Evolutionary conservation across 805 yeast species (phyloP).

Genomic region (Ogataea pignaliae): DNA sequence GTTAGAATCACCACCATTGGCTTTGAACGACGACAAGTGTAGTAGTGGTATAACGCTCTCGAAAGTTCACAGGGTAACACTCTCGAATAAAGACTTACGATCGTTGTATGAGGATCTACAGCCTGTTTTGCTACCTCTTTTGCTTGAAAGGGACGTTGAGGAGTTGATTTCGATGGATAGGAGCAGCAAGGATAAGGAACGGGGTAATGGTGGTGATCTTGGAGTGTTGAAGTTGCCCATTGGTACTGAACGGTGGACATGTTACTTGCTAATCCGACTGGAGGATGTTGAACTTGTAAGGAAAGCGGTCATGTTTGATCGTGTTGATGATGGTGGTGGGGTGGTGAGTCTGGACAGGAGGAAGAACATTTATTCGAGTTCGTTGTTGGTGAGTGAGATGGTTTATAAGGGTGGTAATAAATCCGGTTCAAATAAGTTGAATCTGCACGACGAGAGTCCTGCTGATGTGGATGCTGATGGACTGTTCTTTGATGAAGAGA

Average conservation of each 20-base stretch:
- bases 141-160: conserved; percentile 18
- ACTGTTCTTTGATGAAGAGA: conserved; percentile 14
- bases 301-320: background rate
- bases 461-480: background rate
- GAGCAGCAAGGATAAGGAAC: background rate
- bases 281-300: conserved; percentile 17
- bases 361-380: background rate
- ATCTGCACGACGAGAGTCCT: background rate
- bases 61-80: conserved; percentile 17
- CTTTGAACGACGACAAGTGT: conserved; percentile 1
- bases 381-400: too few species aligned
- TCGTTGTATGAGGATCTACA: conserved; percentile 17
- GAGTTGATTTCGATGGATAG: conserved; percentile 15
- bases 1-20: conserved; percentile 3
- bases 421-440: background rate
- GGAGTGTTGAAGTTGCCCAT: conserved; percentile 16
- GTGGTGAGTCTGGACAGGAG: background rate
- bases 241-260: conserved; percentile 23
- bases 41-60: conserved; percentile 5
- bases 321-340: background rate
- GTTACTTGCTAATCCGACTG: conserved; percentile 18
- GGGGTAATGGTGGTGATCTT: background rate
- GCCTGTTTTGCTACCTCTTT: conserved; percentile 12
- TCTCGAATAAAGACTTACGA: conserved; percentile 23
- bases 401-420: background rate